Percentiles rank a stretch among this genome's conserved stretches.
phyloP scores from a whole-genome alignment of 2,329 filamentous ascomycete species.

The Pseudopithomyces maydicus region DNA sequence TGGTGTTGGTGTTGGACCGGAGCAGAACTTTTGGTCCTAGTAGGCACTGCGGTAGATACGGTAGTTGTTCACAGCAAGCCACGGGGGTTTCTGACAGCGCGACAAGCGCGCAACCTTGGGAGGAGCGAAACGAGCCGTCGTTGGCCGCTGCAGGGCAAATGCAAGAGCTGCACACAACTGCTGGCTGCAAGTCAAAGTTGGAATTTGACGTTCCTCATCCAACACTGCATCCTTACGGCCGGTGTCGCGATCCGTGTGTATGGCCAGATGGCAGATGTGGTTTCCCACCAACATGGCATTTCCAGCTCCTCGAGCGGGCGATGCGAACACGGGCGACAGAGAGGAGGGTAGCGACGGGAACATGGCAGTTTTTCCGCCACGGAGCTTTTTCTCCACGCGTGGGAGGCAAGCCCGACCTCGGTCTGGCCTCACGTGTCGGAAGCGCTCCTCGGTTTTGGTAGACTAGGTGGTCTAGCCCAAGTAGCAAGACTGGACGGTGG shows the following conservation, averaged over 20 bases:
- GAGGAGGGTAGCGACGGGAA: not conserved
- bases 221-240: not conserved
- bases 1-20: slow-evolving; percentile 7
- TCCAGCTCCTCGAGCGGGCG: not conserved
- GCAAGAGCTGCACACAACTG: not conserved
- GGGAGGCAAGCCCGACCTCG: not conserved
- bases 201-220: not conserved
- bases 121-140: not conserved
- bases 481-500: too few species aligned
- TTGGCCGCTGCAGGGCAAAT: slow-evolving; percentile 1
- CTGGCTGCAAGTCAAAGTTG: not conserved
- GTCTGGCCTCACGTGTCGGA: not conserved
- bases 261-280: not conserved
- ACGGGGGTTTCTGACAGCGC: not conserved
- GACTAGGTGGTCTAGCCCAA: too few species aligned
- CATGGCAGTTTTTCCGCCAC: not conserved
- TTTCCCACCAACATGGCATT: not conserved
- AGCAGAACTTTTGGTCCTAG: not conserved
- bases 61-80: not conserved
- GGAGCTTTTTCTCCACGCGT: not conserved
- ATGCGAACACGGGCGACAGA: not conserved
- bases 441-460: not conserved
- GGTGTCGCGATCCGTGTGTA: not conserved
- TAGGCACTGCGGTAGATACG: too few species aligned
- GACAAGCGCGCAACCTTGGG: not conserved